phyloP scores from a whole-genome alignment of 129 eudicot genomes.

The sunflower (Helianthus annuus) region DNA sequence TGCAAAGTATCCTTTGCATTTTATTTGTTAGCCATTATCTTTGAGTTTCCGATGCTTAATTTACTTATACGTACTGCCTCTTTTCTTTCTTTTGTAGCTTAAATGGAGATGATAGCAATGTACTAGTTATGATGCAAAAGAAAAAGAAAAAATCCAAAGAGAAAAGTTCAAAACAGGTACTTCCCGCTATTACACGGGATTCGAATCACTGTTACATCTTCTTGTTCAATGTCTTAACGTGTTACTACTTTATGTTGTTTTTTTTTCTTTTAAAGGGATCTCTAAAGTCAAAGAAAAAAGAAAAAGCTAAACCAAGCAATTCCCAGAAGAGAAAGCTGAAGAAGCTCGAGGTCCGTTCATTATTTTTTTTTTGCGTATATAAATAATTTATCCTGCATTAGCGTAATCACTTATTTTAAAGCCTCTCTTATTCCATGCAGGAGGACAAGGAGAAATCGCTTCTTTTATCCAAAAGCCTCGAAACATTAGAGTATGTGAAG shows the following conservation, averaged over 20 bases:
- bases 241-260: neutral
- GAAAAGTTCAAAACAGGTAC: conserved; percentile 47
- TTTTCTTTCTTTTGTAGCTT: conserved; percentile 27
- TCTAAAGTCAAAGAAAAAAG: conserved; percentile 39
- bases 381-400: neutral
- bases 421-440: conserved; percentile 39
- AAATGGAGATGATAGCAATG: conserved; percentile 54
- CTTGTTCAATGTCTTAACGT: neutral
- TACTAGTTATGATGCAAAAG: conserved; percentile 52
- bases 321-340: conserved; percentile 80
- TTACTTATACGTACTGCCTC: neutral
- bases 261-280: conserved; percentile 35
- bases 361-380: conserved; percentile 7
- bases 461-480: conserved; percentile 68
- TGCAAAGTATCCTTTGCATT: neutral
- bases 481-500: conserved; percentile 75
- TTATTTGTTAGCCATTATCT: neutral
- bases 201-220: neutral
- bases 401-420: no score
- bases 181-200: neutral
- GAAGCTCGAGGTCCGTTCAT: conserved; percentile 63
- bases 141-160: conserved; percentile 42
- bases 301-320: conserved; percentile 46
- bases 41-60: conserved; percentile 4
- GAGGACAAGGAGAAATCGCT: conserved; percentile 71